Evolutionary conservation across 192 early-diverging fungal genomes (phyloP), one percentile per base, ranked within the genome.

Genomic region (Coemansia sp.): DNA sequence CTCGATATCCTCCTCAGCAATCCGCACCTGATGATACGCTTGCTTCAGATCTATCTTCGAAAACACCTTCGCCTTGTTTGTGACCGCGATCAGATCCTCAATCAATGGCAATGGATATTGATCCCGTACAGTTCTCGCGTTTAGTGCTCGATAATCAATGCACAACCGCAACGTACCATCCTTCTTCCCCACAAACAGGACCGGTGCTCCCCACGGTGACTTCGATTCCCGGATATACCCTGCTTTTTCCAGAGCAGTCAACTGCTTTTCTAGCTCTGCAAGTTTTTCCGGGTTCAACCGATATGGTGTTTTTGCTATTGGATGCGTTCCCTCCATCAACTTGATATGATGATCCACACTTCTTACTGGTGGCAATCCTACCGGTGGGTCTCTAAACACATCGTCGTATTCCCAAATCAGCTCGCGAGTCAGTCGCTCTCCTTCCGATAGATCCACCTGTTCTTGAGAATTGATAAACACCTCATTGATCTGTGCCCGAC

Each of bases 81-180:
- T 59, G 0, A 50, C 45, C 16, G 77, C 75, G 7, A 88, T 48
- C 3, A 76, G 19, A 2, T 87, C 77, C 6, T 85, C 69, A 16
- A 88, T 85, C 22, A 70, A 25, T 1, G 88, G 87, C 5, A 88
- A 49, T 5, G 86, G 84, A 49, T 85, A 86, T 9, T 66, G 68
- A 60, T 90, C 77, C 45, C 71, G 48, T 1, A 68, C 70, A 0
- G 85, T 88, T 0, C 76, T 22, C 9, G 6, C 55, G 65, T 88
- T 89, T 8, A 91, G 56, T 7, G 71, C 81, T 37, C 86, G 59
- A 57, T 87, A 89, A 49, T 88, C 84, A 5, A 88, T 42, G 49
- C 79, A 72, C 14, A 72, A 20, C 4, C 66, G 64, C n/a, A 75
- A 32, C 20, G 51, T 51, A 2, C 85, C 81, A 65, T 86, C 75